Evolutionary conservation across 345 rosid species (phyloP).

Genomic region (Pistacia atlantica): DNA sequence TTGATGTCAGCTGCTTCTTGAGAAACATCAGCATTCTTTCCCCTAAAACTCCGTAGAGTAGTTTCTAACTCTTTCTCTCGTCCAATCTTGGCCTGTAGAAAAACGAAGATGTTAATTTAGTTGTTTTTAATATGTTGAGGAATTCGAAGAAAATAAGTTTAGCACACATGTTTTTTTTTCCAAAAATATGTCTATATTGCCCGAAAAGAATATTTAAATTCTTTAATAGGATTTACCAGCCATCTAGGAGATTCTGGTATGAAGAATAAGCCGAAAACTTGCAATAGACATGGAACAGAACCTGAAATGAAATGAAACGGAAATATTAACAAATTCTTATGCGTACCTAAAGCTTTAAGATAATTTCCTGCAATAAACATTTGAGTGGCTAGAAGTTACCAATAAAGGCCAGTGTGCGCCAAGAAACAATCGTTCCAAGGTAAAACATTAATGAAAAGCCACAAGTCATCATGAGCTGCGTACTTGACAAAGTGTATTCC

Average conservation of each 20-base stretch:
- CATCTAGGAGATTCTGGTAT: slow-evolving; percentile 58
- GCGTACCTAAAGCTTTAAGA: background rate
- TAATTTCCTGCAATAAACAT: background rate
- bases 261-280: slow-evolving; percentile 36
- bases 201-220: background rate
- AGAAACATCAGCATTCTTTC: slow-evolving; percentile 42
- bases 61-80: slow-evolving; percentile 41
- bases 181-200: background rate
- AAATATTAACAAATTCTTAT: background rate
- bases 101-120: background rate
- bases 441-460: slow-evolving; percentile 22
- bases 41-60: slow-evolving; percentile 48
- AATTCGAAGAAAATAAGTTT: too few species aligned
- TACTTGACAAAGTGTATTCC: background rate
- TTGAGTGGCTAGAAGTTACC: slow-evolving; percentile 6
- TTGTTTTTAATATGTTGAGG: too few species aligned
- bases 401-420: slow-evolving; percentile 26
- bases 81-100: slow-evolving; percentile 40
- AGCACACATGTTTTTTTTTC: too few species aligned
- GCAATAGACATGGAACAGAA: slow-evolving; percentile 35
- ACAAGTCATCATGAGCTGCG: slow-evolving; percentile 16
- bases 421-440: slow-evolving; percentile 25
- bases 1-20: slow-evolving; percentile 51
- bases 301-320: slow-evolving; percentile 23
- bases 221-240: slow-evolving; percentile 32